Percentiles rank a stretch among this genome's conserved stretches.
phyloP scores from a whole-genome alignment of 2,329 filamentous ascomycete genomes.

The Cladophialophora carrionii region DNA sequence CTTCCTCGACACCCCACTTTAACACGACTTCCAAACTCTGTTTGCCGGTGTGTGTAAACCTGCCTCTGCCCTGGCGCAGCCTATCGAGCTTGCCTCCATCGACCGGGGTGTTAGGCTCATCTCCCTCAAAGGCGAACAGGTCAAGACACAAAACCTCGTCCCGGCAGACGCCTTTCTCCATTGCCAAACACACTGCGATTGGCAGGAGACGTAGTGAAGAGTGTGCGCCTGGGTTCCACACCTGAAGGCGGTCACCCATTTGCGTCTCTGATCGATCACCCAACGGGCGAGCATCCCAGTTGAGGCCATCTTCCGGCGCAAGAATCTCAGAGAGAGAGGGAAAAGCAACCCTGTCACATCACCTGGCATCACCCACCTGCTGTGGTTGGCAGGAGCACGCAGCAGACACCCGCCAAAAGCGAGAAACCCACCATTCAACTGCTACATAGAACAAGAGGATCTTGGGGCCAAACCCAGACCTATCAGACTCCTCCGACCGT shows the following conservation, averaged over 20 bases:
- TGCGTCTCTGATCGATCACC: slow-evolving; percentile 31
- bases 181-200: slow-evolving; percentile 22
- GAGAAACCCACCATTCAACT: slow-evolving; percentile 22
- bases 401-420: slow-evolving; percentile 20
- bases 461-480: slow-evolving; percentile 23
- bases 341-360: slow-evolving; percentile 27
- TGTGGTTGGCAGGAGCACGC: slow-evolving; percentile 13
- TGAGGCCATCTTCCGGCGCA: slow-evolving; percentile 18
- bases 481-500: slow-evolving; percentile 17
- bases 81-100: slow-evolving; percentile 11
- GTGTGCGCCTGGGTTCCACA: slow-evolving; percentile 25
- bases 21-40: slow-evolving; percentile 25
- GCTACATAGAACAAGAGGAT: slow-evolving; percentile 26
- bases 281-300: slow-evolving; percentile 25
- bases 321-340: not conserved
- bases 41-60: slow-evolving; percentile 29
- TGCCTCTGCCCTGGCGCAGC: slow-evolving; percentile 27
- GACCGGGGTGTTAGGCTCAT: slow-evolving; percentile 20
- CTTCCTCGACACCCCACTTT: slow-evolving; percentile 24
- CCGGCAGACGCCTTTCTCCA: slow-evolving; percentile 24
- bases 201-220: slow-evolving; percentile 20
- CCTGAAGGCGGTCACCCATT: slow-evolving; percentile 20
- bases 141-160: slow-evolving; percentile 19
- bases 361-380: slow-evolving; percentile 10
- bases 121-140: slow-evolving; percentile 11